Evolutionary conservation across 2,329 filamentous ascomycete species (phyloP).

Genomic region (Clarireedia homoeocarpa): DNA sequence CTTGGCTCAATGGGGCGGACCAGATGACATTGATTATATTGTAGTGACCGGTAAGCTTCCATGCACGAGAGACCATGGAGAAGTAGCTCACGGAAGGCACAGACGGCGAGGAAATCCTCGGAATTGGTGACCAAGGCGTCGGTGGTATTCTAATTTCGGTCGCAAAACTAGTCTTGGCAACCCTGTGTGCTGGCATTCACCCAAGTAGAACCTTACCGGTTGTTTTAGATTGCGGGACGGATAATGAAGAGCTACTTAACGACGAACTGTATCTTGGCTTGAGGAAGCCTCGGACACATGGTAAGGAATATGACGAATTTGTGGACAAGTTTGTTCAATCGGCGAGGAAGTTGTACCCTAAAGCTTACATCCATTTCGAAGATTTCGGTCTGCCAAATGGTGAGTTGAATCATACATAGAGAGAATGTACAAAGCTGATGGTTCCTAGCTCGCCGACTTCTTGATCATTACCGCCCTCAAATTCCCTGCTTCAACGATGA

Average conservation of each 20-base stretch:
- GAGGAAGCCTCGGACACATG: conserved; percentile 55
- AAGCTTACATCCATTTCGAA: conserved; percentile 82
- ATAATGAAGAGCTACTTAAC: conserved; percentile 66
- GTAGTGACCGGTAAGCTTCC: conserved; percentile 66
- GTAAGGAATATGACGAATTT: conserved; percentile 68
- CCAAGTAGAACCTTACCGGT: conserved; percentile 72
- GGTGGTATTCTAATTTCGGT: conserved; percentile 78
- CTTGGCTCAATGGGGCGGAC: conserved; percentile 57
- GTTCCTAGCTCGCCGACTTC: conserved; percentile 49
- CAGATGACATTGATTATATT: conserved; percentile 79
- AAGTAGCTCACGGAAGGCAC: conserved; percentile 12
- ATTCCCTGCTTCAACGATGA: conserved; percentile 89
- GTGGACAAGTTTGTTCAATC: conserved; percentile 66
- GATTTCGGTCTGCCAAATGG: conserved; percentile 75
- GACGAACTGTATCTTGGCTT: conserved; percentile 78
- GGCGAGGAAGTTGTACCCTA: conserved; percentile 63
- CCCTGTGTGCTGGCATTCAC: conserved; percentile 79
- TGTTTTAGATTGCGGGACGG: conserved; percentile 77
- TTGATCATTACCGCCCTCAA: conserved; percentile 65
- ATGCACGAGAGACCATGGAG: conserved; percentile 23
- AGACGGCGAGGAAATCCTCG: conserved; percentile 66
- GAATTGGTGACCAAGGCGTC: conserved; percentile 83
- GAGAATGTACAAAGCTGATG: neutral
- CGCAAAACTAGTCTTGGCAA: conserved; percentile 76
- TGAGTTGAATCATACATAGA: conserved; percentile 21